Conservation (phyloP, 257 asterid genomes). For the Paraleonurus japonicus region DNA sequence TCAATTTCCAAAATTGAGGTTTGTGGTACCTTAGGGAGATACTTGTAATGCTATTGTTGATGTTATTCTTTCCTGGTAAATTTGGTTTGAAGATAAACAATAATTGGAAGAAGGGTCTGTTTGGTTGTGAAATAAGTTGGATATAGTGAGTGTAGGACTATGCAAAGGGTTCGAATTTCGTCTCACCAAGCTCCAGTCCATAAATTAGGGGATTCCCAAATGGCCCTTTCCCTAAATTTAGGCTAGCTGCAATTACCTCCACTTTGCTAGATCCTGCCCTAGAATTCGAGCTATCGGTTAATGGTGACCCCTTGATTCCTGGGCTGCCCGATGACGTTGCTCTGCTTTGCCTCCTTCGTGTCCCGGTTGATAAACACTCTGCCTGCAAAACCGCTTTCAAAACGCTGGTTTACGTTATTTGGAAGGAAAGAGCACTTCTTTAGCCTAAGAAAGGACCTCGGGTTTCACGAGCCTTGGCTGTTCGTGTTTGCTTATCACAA, state of each 20-base stretch:
- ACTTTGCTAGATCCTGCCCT: conserved; percentile 48
- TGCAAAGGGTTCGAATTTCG: conserved; percentile 77
- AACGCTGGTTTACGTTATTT: conserved; percentile 77
- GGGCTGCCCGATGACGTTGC: conserved; percentile 98
- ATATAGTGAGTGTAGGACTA: conserved; percentile 13
- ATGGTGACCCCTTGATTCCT: conserved; percentile 70
- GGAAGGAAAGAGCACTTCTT: conserved; percentile 77
- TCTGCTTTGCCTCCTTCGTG: conserved; percentile 80
- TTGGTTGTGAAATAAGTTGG: background rate
- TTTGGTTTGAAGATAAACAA: background rate
- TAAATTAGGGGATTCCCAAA: conserved; percentile 83
- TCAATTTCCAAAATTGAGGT: background rate
- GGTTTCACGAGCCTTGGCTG: conserved; percentile 87
- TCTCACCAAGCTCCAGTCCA: conserved; percentile 79
- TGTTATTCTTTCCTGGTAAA: background rate
- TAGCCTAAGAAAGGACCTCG: conserved; percentile 65
- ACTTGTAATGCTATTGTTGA: background rate
- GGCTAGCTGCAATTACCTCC: conserved; percentile 52
- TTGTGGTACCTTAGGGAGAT: background rate
- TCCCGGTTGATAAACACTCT: conserved; percentile 59
- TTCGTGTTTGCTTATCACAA: conserved; percentile 81
- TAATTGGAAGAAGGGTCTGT: background rate
- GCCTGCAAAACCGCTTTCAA: conserved; percentile 58
- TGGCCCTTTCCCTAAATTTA: conserved; percentile 84
- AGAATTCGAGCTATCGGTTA: conserved; percentile 43